These are phyloP conservation scores for Neurospora sp. DNA, from an alignment of 495 filamentous ascomycete species.

Conservation along the genomic window DNA sequence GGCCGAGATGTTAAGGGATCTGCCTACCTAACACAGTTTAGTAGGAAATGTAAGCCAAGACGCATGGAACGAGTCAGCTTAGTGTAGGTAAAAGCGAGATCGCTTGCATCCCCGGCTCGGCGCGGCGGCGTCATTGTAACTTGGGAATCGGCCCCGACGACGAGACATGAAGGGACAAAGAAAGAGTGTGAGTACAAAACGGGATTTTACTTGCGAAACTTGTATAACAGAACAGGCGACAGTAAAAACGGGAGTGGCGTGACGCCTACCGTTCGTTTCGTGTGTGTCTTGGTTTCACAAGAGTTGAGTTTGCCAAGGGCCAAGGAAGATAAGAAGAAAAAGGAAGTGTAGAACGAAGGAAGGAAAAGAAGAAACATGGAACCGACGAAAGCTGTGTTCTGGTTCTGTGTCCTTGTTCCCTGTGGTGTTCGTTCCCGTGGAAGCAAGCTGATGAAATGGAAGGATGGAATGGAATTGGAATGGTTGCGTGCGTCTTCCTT, in stretches of 20 bases:
- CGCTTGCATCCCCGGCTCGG: background rate
- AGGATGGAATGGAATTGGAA: background rate
- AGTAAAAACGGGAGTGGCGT: background rate
- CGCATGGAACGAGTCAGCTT: background rate
- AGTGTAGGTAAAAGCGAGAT: background rate
- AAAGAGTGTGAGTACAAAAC: background rate
- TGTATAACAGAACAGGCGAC: background rate
- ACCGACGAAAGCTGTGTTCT: background rate
- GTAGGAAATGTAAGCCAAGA: background rate
- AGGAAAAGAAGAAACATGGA: background rate
- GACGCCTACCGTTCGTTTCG: background rate
- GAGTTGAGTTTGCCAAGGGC: background rate
- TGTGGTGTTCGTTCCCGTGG: background rate
- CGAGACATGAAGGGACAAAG: background rate
- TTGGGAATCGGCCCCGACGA: background rate
- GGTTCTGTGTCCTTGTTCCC: background rate
- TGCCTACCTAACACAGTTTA: background rate
- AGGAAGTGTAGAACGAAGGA: background rate
- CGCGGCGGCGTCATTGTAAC: background rate
- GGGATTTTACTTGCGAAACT: background rate
- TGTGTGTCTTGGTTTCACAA: background rate
- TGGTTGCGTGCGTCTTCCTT: background rate
- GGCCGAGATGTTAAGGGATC: background rate
- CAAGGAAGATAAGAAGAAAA: background rate
- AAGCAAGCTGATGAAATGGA: background rate